Evolutionary conservation across 805 yeast species (phyloP).

Genomic region (Candida boidinii): DNA sequence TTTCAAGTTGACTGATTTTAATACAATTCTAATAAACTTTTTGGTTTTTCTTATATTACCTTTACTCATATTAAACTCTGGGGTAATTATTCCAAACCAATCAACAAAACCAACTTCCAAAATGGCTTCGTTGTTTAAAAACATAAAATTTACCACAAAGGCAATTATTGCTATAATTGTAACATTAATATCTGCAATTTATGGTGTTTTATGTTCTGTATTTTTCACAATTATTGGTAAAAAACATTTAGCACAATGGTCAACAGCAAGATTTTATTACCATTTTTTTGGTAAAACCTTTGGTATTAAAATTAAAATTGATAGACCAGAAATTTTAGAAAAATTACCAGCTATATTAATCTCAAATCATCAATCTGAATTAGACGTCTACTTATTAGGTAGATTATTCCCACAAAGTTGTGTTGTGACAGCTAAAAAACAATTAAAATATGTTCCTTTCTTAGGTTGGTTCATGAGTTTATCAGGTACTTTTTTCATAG

Average conservation of each 20-base stretch:
- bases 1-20: too few relatives aligned
- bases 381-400: slow-evolving; percentile 80
- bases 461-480: slow-evolving; percentile 96
- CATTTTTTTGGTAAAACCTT: slow-evolving; percentile 46
- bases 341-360: slow-evolving; percentile 69
- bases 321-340: slow-evolving; percentile 52
- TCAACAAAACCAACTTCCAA: too few relatives aligned
- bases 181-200: slow-evolving; percentile 53
- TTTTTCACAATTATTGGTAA: slow-evolving; percentile 61
- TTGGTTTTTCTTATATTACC: too few relatives aligned
- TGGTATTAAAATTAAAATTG: slow-evolving; percentile 64
- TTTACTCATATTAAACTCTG: too few relatives aligned
- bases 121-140: slow-evolving; percentile 15
- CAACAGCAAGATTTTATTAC: slow-evolving; percentile 81
- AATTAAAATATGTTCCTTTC: slow-evolving; percentile 76
- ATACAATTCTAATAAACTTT: too few relatives aligned
- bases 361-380: slow-evolving; percentile 85
- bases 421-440: slow-evolving; percentile 87
- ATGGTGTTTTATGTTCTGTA: slow-evolving; percentile 73
- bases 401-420: slow-evolving; percentile 79
- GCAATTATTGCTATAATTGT: slow-evolving; percentile 45
- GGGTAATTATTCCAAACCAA: too few relatives aligned
- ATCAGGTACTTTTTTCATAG: slow-evolving; percentile 86
- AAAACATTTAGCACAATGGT: slow-evolving; percentile 76
- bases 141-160: slow-evolving; percentile 47